phyloP scores from a whole-genome alignment of 495 filamentous ascomycete species.

The Aspergillus funiculosus region DNA sequence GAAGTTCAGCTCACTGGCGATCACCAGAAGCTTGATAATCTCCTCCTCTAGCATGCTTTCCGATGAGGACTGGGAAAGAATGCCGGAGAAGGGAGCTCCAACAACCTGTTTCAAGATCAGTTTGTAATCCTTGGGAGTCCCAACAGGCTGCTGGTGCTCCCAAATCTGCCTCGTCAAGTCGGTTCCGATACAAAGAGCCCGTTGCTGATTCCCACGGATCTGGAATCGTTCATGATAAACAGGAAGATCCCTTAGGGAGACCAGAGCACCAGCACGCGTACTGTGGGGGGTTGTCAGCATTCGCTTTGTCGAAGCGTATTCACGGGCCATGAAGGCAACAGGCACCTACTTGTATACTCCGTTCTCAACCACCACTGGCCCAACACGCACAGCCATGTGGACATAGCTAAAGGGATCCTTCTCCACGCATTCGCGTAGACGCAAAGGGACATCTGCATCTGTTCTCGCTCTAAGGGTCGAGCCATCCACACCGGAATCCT shows the following conservation, averaged over 20 bases:
- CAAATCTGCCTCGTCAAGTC: constrained; percentile 12
- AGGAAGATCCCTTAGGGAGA: constrained; percentile 26
- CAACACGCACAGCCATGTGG: constrained; percentile 38
- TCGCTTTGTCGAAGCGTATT: too few relatives aligned
- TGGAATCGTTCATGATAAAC: constrained; percentile 8
- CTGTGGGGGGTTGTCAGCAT: constrained; percentile 7
- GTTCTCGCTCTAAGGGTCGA: neutral
- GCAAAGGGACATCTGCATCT: constrained; percentile 30
- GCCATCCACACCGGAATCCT: too few relatives aligned
- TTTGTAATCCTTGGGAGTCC: constrained; percentile 31
- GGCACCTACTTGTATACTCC: constrained; percentile 25
- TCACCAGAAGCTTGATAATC: constrained; percentile 25
- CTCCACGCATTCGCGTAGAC: constrained; percentile 23
- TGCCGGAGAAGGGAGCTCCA: constrained; percentile 30
- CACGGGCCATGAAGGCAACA: too few relatives aligned
- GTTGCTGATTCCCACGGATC: constrained; percentile 10
- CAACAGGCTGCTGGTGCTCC: constrained; percentile 13
- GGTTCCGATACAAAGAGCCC: neutral
- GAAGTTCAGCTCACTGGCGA: constrained; percentile 3
- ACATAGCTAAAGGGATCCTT: constrained; percentile 34
- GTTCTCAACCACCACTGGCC: constrained; percentile 41
- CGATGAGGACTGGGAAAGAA: constrained; percentile 16
- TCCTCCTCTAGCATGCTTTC: neutral
- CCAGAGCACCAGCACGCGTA: constrained; percentile 25
- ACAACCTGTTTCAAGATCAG: constrained; percentile 40